Percentiles rank a stretch among this genome's conserved stretches.
Conservation (phyloP, 2,329 filamentous ascomycete genomes). For the Podosphaera fusca region DNA sequence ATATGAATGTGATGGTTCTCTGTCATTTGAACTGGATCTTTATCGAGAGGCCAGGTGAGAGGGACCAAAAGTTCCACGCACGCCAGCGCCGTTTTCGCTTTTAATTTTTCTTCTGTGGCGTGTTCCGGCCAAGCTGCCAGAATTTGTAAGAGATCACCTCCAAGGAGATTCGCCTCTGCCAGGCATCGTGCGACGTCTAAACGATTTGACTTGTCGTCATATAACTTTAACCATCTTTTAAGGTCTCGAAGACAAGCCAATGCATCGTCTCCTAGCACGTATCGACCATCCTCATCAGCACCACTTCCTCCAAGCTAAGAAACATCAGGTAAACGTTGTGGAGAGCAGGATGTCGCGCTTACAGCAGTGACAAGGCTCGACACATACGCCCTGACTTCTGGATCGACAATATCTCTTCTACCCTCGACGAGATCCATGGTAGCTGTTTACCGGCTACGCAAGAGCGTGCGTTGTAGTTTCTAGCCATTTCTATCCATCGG, state of each 20-base stretch:
- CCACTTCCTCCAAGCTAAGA: slow-evolving; percentile 62
- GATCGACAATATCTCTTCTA: slow-evolving; percentile 47
- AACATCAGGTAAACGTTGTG: slow-evolving; percentile 6
- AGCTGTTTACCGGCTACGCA: slow-evolving; percentile 4
- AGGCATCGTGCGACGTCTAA: slow-evolving; percentile 88
- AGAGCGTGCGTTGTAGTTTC: not conserved
- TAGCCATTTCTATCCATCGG: not conserved
- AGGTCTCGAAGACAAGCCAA: slow-evolving; percentile 79
- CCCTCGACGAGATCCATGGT: slow-evolving; percentile 31
- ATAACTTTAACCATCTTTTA: slow-evolving; percentile 83
- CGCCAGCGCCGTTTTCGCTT: slow-evolving; percentile 56
- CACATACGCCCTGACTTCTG: slow-evolving; percentile 79
- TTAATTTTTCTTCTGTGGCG: slow-evolving; percentile 48
- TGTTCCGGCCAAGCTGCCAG: slow-evolving; percentile 60
- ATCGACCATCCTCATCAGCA: slow-evolving; percentile 55
- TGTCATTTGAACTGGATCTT: slow-evolving; percentile 58
- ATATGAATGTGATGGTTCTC: slow-evolving; percentile 82
- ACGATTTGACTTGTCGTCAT: slow-evolving; percentile 80
- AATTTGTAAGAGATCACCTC: slow-evolving; percentile 75
- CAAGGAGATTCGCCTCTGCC: slow-evolving; percentile 76
- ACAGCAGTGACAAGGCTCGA: slow-evolving; percentile 79
- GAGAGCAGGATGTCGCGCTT: slow-evolving; percentile 4
- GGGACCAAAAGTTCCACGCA: slow-evolving; percentile 81
- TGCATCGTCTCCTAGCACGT: slow-evolving; percentile 81
- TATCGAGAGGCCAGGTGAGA: slow-evolving; percentile 81